Evolutionary conservation across 78 protist genomes (phyloP).

Genomic region (Dictyostelium citrinum): DNA sequence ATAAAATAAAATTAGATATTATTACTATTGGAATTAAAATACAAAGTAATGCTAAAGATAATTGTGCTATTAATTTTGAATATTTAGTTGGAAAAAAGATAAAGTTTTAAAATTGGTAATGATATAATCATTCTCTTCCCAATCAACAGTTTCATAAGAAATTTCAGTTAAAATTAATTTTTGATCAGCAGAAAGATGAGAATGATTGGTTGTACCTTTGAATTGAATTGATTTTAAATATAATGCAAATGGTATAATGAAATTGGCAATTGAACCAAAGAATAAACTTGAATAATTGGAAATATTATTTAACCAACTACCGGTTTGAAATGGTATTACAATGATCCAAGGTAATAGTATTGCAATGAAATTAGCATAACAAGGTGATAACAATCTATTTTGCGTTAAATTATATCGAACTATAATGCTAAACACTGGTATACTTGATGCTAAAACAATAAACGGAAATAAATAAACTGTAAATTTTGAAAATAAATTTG

Average conservation of each 20-base stretch:
- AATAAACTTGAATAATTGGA: conserved; percentile 23
- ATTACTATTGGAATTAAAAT: conserved; percentile 2
- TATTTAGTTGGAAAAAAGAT: neutral
- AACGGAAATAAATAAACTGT: conserved; percentile 75
- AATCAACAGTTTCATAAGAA: conserved; percentile 8
- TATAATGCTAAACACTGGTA: conserved; percentile 75
- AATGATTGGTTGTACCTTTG: neutral
- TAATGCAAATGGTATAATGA: conserved; percentile 42
- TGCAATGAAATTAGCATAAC: conserved; percentile 9
- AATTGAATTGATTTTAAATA: conserved; percentile 24
- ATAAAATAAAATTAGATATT: conserved; percentile 11
- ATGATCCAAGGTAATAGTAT: conserved; percentile 53
- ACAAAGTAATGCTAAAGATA: neutral
- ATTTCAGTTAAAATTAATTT: neutral
- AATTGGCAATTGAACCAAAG: conserved; percentile 43
- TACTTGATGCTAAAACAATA: conserved; percentile 10
- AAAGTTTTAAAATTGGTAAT: neutral
- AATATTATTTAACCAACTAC: conserved; percentile 34
- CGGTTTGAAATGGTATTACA: conserved; percentile 62
- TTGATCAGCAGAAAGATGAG: neutral
- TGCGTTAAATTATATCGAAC: conserved; percentile 67
- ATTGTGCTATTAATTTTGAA: neutral
- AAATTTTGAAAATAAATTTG: conserved; percentile 43
- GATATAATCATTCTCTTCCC: conserved; percentile 19
- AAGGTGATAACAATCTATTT: conserved; percentile 4